Conservation (phyloP, 2,329 filamentous ascomycete genomes). For the Xylaria sp. region DNA sequence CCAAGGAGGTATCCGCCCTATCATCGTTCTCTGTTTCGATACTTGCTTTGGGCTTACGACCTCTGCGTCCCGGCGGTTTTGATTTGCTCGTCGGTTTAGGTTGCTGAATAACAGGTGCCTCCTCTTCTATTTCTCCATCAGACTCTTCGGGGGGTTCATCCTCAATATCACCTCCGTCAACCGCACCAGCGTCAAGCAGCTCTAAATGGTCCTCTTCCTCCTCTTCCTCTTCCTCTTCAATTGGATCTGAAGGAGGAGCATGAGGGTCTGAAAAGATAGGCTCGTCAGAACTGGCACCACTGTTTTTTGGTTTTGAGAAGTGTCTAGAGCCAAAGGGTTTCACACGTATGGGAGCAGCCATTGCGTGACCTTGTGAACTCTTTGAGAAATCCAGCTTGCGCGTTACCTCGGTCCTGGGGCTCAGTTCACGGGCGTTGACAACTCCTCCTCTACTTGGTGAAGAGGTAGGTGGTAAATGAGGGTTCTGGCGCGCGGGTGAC, state of each 20-base stretch:
- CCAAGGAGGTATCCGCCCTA: constrained; percentile 34
- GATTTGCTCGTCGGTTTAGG: constrained; percentile 43
- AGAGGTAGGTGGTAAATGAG: constrained; percentile 65
- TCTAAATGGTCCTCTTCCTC: constrained; percentile 45
- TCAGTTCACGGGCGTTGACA: constrained; percentile 46
- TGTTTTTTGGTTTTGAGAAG: constrained; percentile 41
- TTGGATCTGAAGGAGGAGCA: constrained; percentile 15
- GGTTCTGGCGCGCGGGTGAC: constrained; percentile 71
- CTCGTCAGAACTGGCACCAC: constrained; percentile 38
- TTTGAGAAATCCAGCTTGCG: constrained; percentile 65
- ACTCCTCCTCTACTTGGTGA: constrained; percentile 60
- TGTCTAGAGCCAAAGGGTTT: constrained; percentile 46
- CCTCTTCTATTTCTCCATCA: constrained; percentile 43
- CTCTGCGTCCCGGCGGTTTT: constrained; percentile 41
- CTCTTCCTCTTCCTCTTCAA: constrained; percentile 36
- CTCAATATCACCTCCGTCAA: constrained; percentile 34
- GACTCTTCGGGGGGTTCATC: constrained; percentile 33
- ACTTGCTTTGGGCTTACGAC: constrained; percentile 45
- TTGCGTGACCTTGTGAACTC: constrained; percentile 39
- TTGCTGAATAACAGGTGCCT: constrained; percentile 39
- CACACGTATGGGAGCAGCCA: constrained; percentile 39
- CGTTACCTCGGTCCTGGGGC: constrained; percentile 58
- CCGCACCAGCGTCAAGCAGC: constrained; percentile 42
- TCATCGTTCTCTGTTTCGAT: constrained; percentile 40
- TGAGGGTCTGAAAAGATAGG: constrained; percentile 37